Evolutionary conservation across 192 early-diverging fungal genomes (phyloP).

Genomic region (Umbelopsis sp.): DNA sequence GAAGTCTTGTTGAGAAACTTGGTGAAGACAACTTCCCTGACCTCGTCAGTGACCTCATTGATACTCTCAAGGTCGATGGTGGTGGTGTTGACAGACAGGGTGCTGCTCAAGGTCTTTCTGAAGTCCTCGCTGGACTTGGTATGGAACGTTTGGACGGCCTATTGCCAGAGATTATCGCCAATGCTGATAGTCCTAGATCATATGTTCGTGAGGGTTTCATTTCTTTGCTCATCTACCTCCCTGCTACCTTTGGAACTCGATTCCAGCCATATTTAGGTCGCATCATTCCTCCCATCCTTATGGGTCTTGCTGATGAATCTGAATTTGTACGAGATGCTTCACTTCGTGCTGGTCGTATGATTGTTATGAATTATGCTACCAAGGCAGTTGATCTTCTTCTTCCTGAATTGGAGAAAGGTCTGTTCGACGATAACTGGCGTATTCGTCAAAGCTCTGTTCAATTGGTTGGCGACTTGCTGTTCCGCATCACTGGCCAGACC

Average conservation of each 20-base stretch:
- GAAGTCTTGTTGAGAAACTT: constrained; percentile 87
- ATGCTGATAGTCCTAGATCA: constrained; percentile 66
- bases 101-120: constrained; percentile 95
- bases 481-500: constrained; percentile 86
- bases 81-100: constrained; percentile 93
- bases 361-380: constrained; percentile 89
- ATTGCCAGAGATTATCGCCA: constrained; percentile 88
- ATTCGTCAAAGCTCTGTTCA: constrained; percentile 94
- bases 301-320: constrained; percentile 93
- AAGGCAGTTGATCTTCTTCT: constrained; percentile 87
- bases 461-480: constrained; percentile 93
- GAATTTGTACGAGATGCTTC: constrained; percentile 94
- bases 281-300: constrained; percentile 86
- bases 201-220: constrained; percentile 97
- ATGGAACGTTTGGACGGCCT: constrained; percentile 82
- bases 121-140: constrained; percentile 90
- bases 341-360: constrained; percentile 89
- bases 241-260: constrained; percentile 89
- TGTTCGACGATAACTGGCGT: constrained; percentile 95
- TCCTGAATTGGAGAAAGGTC: constrained; percentile 85
- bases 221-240: constrained; percentile 92
- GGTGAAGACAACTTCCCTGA: constrained; percentile 94
- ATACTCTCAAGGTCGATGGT: constrained; percentile 87
- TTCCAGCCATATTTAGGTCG: constrained; percentile 90
- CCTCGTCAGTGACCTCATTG: constrained; percentile 83